phyloP scores from a whole-genome alignment of 495 filamentous ascomycete species.

The Mytilinidion resinicola region DNA sequence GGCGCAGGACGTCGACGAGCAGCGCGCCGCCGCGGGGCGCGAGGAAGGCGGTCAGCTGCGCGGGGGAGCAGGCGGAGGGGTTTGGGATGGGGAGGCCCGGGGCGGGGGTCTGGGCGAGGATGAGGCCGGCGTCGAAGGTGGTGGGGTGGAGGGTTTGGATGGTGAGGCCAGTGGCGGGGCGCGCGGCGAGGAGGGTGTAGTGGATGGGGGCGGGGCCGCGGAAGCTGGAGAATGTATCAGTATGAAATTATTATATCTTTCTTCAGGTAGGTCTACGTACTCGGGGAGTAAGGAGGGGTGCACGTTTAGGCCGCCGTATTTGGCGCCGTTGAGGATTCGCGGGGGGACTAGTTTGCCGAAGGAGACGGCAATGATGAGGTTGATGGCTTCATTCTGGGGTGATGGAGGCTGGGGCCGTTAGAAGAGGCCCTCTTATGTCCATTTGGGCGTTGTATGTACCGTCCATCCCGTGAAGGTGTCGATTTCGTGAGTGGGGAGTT shows the following conservation, averaged over 20 bases:
- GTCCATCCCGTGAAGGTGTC: conserved; percentile 25
- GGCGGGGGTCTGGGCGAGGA: conserved; percentile 60
- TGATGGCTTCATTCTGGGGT: conserved; percentile 49
- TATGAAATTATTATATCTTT: not conserved
- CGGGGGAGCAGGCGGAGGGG: conserved; percentile 23
- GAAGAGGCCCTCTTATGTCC: not conserved
- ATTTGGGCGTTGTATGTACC: not conserved
- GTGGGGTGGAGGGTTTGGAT: conserved; percentile 76
- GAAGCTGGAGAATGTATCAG: conserved; percentile 44
- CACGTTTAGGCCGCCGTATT: conserved; percentile 86
- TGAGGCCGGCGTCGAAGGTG: conserved; percentile 68
- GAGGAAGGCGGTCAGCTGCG: conserved; percentile 38
- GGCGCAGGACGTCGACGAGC: conserved; percentile 32
- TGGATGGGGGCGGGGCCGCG: conserved; percentile 63
- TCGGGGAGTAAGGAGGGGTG: conserved; percentile 92
- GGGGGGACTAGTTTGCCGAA: conserved; percentile 87
- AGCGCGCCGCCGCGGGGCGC: conserved; percentile 35
- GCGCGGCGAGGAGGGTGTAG: conserved; percentile 60
- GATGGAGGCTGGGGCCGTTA: conserved; percentile 47
- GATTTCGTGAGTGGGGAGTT: conserved; percentile 14
- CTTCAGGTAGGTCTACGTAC: conserved; percentile 39
- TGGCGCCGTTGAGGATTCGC: conserved; percentile 57
- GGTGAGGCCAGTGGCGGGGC: conserved; percentile 58
- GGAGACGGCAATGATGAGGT: conserved; percentile 90
- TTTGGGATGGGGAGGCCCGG: conserved; percentile 48